phyloP scores from a whole-genome alignment of 805 yeast genomes.

The Yamadazyma philogaea region DNA sequence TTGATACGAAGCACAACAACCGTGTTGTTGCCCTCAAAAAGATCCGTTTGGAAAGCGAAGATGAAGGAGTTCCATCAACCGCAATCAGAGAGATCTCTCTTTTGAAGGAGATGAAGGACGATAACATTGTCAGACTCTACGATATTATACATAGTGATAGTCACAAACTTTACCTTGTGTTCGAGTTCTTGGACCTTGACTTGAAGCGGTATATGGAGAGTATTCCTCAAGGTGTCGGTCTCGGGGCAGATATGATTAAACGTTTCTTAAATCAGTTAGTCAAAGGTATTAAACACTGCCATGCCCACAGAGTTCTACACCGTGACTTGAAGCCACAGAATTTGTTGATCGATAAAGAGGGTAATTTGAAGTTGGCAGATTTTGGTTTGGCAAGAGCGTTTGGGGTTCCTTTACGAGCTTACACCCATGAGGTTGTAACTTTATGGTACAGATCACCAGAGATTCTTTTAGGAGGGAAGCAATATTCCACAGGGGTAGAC shows the following conservation, averaged over 20 bases:
- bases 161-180: constrained; percentile 87
- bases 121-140: constrained; percentile 84
- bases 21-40: constrained; percentile 95
- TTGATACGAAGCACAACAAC: constrained; percentile 83
- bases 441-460: constrained; percentile 98
- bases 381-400: constrained; percentile 96
- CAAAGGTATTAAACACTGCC: constrained; percentile 90
- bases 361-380: constrained; percentile 74
- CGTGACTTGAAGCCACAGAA: constrained; percentile 97
- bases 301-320: constrained; percentile 89
- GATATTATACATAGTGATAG: constrained; percentile 95
- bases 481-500: constrained; percentile 96
- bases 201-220: constrained; percentile 96
- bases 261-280: constrained; percentile 89
- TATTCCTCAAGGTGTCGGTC: constrained; percentile 84
- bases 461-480: constrained; percentile 91
- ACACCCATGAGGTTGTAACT: constrained; percentile 97
- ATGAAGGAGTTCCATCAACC: constrained; percentile 98
- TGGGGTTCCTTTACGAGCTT: constrained; percentile 95
- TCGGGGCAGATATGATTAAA: constrained; percentile 88
- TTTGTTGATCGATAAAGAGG: constrained; percentile 89
- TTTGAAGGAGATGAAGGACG: constrained; percentile 89
- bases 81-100: constrained; percentile 95
- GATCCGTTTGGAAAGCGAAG: constrained; percentile 92
- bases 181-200: constrained; percentile 91